Evolutionary conservation across 257 asterid genomes (phyloP).

Genomic region (Solanum phureja): DNA sequence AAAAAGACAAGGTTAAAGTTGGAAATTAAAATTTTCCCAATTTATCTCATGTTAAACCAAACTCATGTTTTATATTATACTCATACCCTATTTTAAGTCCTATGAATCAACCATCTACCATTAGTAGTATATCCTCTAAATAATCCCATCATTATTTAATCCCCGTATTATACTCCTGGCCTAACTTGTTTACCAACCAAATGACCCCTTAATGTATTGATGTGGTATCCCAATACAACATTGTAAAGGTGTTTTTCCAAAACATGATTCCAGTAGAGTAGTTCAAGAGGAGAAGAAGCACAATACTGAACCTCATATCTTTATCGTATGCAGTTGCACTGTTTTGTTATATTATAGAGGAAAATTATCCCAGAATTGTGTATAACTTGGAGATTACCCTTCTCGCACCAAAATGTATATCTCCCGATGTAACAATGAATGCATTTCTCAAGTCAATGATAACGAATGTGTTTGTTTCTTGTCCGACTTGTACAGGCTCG

Average conservation of each 20-base stretch:
- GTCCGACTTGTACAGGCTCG: slow-evolving; percentile 37
- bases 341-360: neutral
- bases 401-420: neutral
- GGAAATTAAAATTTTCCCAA: neutral
- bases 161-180: neutral
- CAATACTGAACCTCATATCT: neutral
- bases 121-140: neutral
- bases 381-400: neutral
- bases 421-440: neutral
- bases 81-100: neutral
- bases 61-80: neutral
- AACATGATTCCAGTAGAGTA: neutral
- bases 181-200: neutral
- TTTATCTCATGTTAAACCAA: neutral
- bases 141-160: neutral
- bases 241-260: neutral
- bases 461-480: neutral
- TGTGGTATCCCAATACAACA: neutral
- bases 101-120: neutral
- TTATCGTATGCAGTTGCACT: neutral
- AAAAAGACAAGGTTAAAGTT: neutral
- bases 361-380: neutral
- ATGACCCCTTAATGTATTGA: neutral
- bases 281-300: neutral
- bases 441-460: neutral